Conservation (phyloP, 2,329 filamentous ascomycete genomes). For the Aureobasidium melanogenum region DNA sequence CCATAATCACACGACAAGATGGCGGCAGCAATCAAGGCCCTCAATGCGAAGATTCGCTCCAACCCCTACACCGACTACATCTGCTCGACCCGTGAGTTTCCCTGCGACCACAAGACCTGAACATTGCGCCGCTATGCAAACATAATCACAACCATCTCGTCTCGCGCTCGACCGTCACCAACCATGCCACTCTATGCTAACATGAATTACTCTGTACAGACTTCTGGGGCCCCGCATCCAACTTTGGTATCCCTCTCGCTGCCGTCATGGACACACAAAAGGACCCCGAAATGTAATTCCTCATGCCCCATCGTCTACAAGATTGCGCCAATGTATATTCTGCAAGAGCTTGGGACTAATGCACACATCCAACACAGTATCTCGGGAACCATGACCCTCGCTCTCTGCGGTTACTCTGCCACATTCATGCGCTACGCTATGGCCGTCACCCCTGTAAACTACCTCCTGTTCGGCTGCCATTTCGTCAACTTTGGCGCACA, state of each 20-base stretch:
- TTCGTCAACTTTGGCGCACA: conserved; percentile 56
- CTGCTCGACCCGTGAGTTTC: conserved; percentile 45
- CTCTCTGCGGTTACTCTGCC: conserved; percentile 51
- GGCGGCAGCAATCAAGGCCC: conserved; percentile 44
- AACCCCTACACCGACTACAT: conserved; percentile 44
- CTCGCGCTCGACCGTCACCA: background rate
- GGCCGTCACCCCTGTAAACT: conserved; percentile 55
- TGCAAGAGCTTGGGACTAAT: conserved; percentile 11
- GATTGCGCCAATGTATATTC: background rate
- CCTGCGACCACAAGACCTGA: background rate
- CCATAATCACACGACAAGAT: conserved; percentile 26
- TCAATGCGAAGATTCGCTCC: conserved; percentile 45
- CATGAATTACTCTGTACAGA: conserved; percentile 25
- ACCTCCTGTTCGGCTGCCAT: conserved; percentile 61
- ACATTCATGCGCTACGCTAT: conserved; percentile 61
- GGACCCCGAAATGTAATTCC: conserved; percentile 41
- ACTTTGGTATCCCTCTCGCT: conserved; percentile 46
- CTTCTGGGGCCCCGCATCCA: conserved; percentile 44
- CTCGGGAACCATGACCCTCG: conserved; percentile 55
- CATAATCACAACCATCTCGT: no score
- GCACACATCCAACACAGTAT: conserved; percentile 38
- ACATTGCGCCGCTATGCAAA: background rate
- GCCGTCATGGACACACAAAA: conserved; percentile 47
- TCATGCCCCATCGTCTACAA: background rate
- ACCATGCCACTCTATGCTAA: background rate